Evolutionary conservation across 306 rosid genomes (phyloP).

Genomic region (Prunus padus): DNA sequence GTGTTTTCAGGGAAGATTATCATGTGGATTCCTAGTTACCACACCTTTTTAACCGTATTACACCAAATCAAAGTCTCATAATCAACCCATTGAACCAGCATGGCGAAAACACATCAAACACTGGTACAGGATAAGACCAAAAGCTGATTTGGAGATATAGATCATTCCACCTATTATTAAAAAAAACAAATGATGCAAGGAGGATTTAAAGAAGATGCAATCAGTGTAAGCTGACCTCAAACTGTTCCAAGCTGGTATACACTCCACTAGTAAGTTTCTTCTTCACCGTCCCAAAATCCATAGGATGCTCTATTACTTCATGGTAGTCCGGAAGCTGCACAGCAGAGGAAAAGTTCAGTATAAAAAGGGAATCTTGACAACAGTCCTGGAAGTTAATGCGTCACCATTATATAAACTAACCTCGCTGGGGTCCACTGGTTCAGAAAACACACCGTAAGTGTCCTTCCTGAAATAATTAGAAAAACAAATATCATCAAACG

Average conservation of each 20-base stretch:
- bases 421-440: constrained; percentile 71
- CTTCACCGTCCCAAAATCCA: constrained; percentile 69
- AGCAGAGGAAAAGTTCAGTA: background rate
- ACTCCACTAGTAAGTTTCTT: constrained; percentile 47
- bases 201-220: constrained; percentile 13
- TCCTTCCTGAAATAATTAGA: constrained; percentile 56
- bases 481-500: constrained; percentile 27
- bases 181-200: background rate
- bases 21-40: background rate
- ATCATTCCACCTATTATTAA: background rate
- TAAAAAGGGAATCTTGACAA: constrained; percentile 4
- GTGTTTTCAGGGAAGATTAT: background rate
- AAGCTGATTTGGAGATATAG: background rate
- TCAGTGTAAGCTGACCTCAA: constrained; percentile 46
- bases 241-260: constrained; percentile 55
- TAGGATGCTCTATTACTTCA: constrained; percentile 59
- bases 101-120: background rate
- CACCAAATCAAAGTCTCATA: background rate
- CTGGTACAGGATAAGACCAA: background rate
- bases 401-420: constrained; percentile 43
- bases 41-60: background rate
- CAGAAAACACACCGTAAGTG: constrained; percentile 62
- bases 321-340: constrained; percentile 71
- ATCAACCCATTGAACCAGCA: background rate
- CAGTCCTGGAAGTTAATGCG: constrained; percentile 19